Percentiles rank a stretch among this genome's conserved stretches.
phyloP scores from a whole-genome alignment of 768 basidiomycete genomes.

The Plicaturopsis crispa region DNA sequence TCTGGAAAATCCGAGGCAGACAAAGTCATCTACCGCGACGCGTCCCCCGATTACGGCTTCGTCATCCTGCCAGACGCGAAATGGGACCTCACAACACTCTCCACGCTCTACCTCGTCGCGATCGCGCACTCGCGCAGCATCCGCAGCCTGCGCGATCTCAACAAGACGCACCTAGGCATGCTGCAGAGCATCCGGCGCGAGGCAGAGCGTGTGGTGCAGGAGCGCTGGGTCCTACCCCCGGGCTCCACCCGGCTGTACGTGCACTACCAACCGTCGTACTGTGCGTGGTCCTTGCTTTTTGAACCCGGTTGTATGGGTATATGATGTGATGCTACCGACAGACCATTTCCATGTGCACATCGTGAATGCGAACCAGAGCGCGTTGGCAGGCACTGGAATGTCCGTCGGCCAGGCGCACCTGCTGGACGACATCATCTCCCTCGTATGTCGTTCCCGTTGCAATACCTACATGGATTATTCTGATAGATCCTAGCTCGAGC shows the following conservation, averaged over 20 bases:
- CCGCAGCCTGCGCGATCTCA: constrained; percentile 71
- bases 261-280: constrained; percentile 96
- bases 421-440: constrained; percentile 83
- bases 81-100: constrained; percentile 79
- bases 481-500: constrained; percentile 49
- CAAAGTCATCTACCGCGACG: constrained; percentile 57
- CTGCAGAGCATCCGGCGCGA: constrained; percentile 57
- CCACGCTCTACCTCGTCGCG: constrained; percentile 80
- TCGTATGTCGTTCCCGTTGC: constrained; percentile 38
- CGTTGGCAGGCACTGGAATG: constrained; percentile 53
- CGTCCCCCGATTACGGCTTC: constrained; percentile 51
- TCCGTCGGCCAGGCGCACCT: constrained; percentile 88
- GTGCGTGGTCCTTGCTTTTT: too few species aligned
- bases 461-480: constrained; percentile 1
- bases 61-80: constrained; percentile 93
- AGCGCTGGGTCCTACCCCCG: constrained; percentile 57
- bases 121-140: constrained; percentile 58
- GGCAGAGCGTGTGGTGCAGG: constrained; percentile 42
- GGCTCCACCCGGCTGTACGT: constrained; percentile 73
- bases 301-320: too few species aligned
- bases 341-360: constrained; percentile 96
- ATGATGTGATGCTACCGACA: constrained; percentile 21
- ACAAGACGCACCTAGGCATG: constrained; percentile 53
- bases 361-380: constrained; percentile 66
- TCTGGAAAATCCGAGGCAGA: constrained; percentile 67